Base-by-base conservation (phyloP, 768 basidiomycete species). In the Tricholoma hemisulphureum region DNA sequence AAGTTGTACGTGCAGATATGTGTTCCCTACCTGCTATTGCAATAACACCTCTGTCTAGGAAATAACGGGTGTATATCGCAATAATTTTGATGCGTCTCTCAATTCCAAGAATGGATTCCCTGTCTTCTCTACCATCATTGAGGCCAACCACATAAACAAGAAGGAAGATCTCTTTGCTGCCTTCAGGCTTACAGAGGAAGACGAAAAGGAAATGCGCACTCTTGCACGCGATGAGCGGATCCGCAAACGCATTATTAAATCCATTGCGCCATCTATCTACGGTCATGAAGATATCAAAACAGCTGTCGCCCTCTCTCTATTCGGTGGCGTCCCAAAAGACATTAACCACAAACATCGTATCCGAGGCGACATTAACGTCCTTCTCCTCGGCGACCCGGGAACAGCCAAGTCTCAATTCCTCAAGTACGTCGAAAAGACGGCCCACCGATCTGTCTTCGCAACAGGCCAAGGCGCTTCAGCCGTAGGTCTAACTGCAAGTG, bases 211-310 rank as follows among this genome's bases (percentile, higher is more conserved):
- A 63, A 98, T 99, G 67, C 87, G 94, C 13, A 77, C 80, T 8
- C 84, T 98, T 48, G 86, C 93, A 3, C 85, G 87, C 20, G 96
- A 98, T 67, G 93, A 95, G 54, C 89, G 97, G 52, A 96, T 99
- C 64, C 86, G 93, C 61, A 98, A 97, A 73, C 88, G 97, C 23
- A 96, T 99, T 70, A 84, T 98, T 77, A 99, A 99, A 74, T 97
- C 94, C 11, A 97, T 99, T 57, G 97, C 97, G 2, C 97, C 97
- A 0, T 97, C 95, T 34, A 98, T 99, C 72, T 99, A 98, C 65
- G 97, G 97, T 3, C 97, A 99, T 71, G 97, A 98, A 70, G 91
- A 98, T 70, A 98, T 99, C 81, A 98, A 98, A 76, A 97, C 96
- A 0, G 97, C 95, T 28, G 78, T 99, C 62, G 95, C 97, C 1